Evolutionary conservation across 1,139 yeast species (phyloP).

Genomic region (Nakaseomyces bracarensis): DNA sequence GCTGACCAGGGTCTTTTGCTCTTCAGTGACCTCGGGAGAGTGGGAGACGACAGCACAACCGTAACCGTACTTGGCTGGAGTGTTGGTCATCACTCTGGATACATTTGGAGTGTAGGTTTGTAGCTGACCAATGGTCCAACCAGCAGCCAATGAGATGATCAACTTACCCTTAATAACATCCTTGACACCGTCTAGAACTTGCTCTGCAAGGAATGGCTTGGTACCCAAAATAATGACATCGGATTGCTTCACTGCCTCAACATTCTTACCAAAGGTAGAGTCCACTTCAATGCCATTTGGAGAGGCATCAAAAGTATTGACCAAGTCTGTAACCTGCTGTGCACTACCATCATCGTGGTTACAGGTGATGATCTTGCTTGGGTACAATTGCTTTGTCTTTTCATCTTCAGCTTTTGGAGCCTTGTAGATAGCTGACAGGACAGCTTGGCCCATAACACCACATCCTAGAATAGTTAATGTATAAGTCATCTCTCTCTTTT

Average conservation of each 20-base stretch:
- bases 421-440: conserved; percentile 65
- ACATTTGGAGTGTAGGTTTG: conserved; percentile 45
- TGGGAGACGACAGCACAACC: conserved; percentile 89
- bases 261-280: conserved; percentile 48
- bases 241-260: conserved; percentile 51
- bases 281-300: conserved; percentile 42
- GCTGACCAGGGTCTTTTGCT: conserved; percentile 47
- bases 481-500: conserved; percentile 26
- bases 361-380: conserved; percentile 66
- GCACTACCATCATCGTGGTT: conserved; percentile 53
- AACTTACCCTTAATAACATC: conserved; percentile 46
- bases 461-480: conserved; percentile 81
- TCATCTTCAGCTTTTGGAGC: conserved; percentile 35
- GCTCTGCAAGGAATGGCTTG: conserved; percentile 72
- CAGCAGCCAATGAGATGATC: conserved; percentile 81
- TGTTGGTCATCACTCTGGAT: conserved; percentile 95
- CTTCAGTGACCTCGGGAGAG: conserved; percentile 41
- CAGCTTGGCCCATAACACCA: conserved; percentile 98
- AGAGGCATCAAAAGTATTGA: conserved; percentile 35
- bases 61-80: conserved; percentile 86
- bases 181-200: conserved; percentile 42
- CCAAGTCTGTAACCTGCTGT: conserved; percentile 36
- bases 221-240: conserved; percentile 74
- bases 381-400: conserved; percentile 35
- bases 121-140: conserved; percentile 75